A percentile compares a stretch with the other conserved stretches of the same genome.
phyloP scores from a whole-genome alignment of 495 filamentous ascomycete genomes.

The Cercophora samala region DNA sequence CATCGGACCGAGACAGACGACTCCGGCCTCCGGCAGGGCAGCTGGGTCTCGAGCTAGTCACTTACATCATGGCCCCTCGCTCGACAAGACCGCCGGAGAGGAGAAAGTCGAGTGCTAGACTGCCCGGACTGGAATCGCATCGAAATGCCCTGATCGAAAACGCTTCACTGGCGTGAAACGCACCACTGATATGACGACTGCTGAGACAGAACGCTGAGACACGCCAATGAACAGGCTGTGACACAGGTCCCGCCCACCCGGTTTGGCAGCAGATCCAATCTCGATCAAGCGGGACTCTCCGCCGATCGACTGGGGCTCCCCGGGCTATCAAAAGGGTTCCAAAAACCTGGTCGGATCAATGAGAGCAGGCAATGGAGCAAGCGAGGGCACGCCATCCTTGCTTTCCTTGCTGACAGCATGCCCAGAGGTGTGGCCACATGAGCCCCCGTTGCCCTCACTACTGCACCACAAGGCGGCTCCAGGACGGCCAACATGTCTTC shows the following conservation, averaged over 20 bases:
- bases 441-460: neutral
- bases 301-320: conserved; percentile 22
- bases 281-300: conserved; percentile 26
- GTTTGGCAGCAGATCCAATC: conserved; percentile 31
- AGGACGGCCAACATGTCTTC: neutral
- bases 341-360: conserved; percentile 29
- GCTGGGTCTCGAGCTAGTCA: neutral
- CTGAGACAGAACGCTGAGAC: neutral
- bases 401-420: neutral
- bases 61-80: neutral
- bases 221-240: conserved; percentile 12
- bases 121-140: neutral
- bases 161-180: neutral
- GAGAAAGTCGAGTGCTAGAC: neutral
- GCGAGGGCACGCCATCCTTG: neutral
- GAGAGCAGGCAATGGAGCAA: conserved; percentile 9
- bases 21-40: neutral
- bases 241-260: conserved; percentile 25
- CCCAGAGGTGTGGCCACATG: conserved; percentile 3
- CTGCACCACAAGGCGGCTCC: neutral
- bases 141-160: neutral
- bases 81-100: neutral
- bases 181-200: neutral
- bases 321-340: conserved; percentile 17
- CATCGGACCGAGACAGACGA: neutral